Conservation (phyloP, 352 stramenopile genomes). For the Pythium myriotylum region DNA sequence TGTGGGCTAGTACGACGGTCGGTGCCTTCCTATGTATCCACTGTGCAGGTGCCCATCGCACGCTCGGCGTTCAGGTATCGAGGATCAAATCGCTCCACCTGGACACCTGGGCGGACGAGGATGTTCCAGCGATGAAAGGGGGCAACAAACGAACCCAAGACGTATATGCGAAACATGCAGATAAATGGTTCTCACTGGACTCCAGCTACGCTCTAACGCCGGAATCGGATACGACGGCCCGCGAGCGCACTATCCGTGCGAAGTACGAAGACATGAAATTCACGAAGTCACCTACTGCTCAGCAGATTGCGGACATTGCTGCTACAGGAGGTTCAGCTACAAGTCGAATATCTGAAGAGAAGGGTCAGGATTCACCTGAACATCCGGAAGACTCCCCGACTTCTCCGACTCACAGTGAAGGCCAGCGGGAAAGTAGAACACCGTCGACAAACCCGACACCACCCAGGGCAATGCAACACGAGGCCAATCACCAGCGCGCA, state of each 20-base stretch:
- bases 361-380: conserved; percentile 58
- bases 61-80: conserved; percentile 95
- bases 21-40: conserved; percentile 96
- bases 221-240: conserved; percentile 38
- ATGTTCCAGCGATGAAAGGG: conserved; percentile 68
- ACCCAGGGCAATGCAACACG: not conserved
- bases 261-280: conserved; percentile 80
- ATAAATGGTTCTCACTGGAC: conserved; percentile 58
- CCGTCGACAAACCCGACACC: not conserved
- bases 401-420: conserved; percentile 11
- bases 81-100: conserved; percentile 82
- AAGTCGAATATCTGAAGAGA: conserved; percentile 33
- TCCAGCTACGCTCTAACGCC: conserved; percentile 38
- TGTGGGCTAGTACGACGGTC: conserved; percentile 95
- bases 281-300: conserved; percentile 40
- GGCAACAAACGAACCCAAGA: conserved; percentile 73
- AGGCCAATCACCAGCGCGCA: conserved; percentile 48
- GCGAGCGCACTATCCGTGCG: conserved; percentile 59
- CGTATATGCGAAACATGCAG: conserved; percentile 55
- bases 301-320: conserved; percentile 11
- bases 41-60: conserved; percentile 94
- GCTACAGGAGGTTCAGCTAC: not conserved
- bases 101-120: conserved; percentile 76
- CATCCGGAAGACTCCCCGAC: conserved; percentile 39
- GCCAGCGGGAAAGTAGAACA: conserved; percentile 14